phyloP scores from a whole-genome alignment of 129 eudicot species.

The Chrysanthemum lavandulifolium region DNA sequence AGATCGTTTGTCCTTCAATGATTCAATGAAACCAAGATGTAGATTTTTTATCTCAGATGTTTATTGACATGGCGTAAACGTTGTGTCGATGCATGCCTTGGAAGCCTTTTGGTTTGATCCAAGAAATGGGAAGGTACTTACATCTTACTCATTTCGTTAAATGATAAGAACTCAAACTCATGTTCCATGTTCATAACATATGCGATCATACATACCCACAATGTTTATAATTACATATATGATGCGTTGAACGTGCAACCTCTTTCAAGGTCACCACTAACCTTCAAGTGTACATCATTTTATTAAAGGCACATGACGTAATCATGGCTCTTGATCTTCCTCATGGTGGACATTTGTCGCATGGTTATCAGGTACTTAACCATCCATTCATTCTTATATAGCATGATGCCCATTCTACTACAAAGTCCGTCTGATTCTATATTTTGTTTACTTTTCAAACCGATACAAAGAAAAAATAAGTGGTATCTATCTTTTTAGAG shows the following conservation, averaged over 20 bases:
- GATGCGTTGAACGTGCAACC: slow-evolving; percentile 92
- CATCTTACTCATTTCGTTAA: background rate
- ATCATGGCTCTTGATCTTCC: slow-evolving; percentile 99
- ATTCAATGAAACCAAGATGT: background rate
- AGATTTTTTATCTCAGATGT: slow-evolving; percentile 41
- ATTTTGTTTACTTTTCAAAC: slow-evolving; percentile 47
- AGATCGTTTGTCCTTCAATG: background rate
- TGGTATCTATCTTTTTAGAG: slow-evolving; percentile 89
- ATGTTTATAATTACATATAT: slow-evolving; percentile 24
- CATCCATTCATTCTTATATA: background rate
- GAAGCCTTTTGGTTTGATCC: slow-evolving; percentile 98
- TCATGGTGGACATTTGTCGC: slow-evolving; percentile 98
- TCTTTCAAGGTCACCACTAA: slow-evolving; percentile 95
- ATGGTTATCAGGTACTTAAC: slow-evolving; percentile 83
- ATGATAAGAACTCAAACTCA: background rate
- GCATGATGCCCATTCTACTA: background rate
- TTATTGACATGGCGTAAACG: slow-evolving; percentile 95
- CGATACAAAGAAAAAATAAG: slow-evolving; percentile 96
- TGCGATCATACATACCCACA: background rate
- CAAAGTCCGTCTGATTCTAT: background rate
- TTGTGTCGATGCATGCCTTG: slow-evolving; percentile 93
- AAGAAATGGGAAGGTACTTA: slow-evolving; percentile 95
- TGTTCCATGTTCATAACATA: background rate
- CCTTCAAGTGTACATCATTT: slow-evolving; percentile 89
- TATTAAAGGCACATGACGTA: slow-evolving; percentile 92